Base-by-base conservation (phyloP, 352 stramenopile species). In the Globisporangium viniferum region DNA sequence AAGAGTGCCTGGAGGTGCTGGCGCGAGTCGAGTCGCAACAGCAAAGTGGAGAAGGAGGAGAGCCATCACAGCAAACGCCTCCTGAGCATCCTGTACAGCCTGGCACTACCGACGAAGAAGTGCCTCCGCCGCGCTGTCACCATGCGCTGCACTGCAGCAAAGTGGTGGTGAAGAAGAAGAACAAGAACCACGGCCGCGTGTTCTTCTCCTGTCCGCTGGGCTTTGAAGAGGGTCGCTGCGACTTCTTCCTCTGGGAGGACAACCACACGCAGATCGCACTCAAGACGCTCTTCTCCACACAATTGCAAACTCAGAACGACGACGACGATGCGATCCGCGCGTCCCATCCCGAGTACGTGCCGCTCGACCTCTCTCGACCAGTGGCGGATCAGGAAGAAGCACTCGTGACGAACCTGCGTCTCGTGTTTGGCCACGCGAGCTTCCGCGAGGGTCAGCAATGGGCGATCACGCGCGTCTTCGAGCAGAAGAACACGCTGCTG, bases 241-340 rank as follows among this genome's bases (percentile, higher is more conserved):
- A 95, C 49, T 95, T 88, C 55, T 95, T 94, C 61, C 68, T 94
- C 0, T 95, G 88, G 88, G 81, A 91, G 73, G 84, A 95, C 29
- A 86, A 95, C 63, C 79, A 92, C 56, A 75, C 82, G 5, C 76
- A 82, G n/a, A 70, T 90, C 18, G 86, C 84, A 2, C 60, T 94
- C 29, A 71, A 85, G 39, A 79, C 72, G 22, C 80, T 94, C 0
- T 81, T 89, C 20, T 18, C 31, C 3, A 54, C 36, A 14, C 57
- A 67, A 15, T 36, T 53, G 46, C 27, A 57, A 15, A 18, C 29
- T 44, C 55, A 72, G 35, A 54, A 67, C 6, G 62, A 66, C 0
- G 31, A 24, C n/a, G 39, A n/a, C 12, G 39, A n/a, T 7, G 39
- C 53, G 9, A 51, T 69, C n/a, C 27, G 60, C 33, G 46, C 24